Base-by-base conservation (phyloP, 441 rosid genomes). In the Populus hybrid region DNA sequence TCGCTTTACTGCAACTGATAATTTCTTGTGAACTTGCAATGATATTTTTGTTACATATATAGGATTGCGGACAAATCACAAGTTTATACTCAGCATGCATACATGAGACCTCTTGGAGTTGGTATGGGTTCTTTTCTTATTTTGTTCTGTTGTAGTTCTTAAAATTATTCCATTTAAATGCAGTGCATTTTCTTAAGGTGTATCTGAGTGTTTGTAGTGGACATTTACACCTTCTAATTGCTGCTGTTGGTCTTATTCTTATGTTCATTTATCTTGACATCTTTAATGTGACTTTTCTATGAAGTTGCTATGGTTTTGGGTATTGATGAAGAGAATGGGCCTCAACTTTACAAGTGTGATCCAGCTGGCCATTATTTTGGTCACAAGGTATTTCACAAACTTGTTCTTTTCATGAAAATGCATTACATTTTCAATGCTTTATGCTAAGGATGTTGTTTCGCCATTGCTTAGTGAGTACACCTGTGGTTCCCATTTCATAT, bases 61-160 rank as follows among this genome's bases (percentile, higher is more conserved):
- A 96, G 99, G 99, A 90, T 96, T 86, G 97, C 99, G 0, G 98
- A 94, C 83, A 93, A 96, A 79, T 94, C 98, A 63, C 99, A 93
- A 82, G 91, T 96, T 69, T 96, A 96, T 81, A 96, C 99, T 70
- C 99, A 96, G 73, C 98, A 96, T 91, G 99, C 98, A 75, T 96
- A 96, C 82, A 93, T 94, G 99, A 91, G 99, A 86, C 99, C 99
- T 28, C 98, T 94, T 79, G 98, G 99, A 81, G 98, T 96, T 74
- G 96, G 99, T 88, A 83, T 69, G 89, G 84, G 76, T 83, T 78
- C 77, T 21, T 3, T 79, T 77, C 79, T 70, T 50, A 30, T 68
- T 77, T 12, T 32, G 1, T 36, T 2, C 70, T 71, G 4, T 38
- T 16, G 20, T 35, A 30, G 64, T 24, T 42, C 63, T 16, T 34